A percentile compares a stretch with the other conserved stretches of the same genome.
These are phyloP conservation scores for Mycena indigotica DNA, from an alignment of 768 basidiomycete species.

Conservation along the genomic window DNA sequence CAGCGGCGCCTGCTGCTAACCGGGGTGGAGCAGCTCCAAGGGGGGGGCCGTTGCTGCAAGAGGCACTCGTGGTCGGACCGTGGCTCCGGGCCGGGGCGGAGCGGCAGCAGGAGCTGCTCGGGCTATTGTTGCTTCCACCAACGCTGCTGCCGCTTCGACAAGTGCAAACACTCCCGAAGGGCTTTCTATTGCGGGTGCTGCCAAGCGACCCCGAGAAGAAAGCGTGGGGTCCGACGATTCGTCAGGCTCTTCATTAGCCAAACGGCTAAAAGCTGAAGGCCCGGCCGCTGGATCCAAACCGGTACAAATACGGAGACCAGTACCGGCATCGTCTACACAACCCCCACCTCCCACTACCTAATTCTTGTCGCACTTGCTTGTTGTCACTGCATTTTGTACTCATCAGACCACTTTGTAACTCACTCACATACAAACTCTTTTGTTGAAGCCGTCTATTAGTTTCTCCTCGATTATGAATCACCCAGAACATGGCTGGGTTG, in stretches of 20 bases:
- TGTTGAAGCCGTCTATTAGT: not conserved
- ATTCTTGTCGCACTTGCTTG: not conserved
- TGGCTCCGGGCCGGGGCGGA: conserved; percentile 34
- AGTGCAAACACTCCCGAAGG: conserved; percentile 34
- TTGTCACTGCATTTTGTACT: not conserved
- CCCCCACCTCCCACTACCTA: conserved; percentile 4
- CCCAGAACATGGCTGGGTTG: not conserved
- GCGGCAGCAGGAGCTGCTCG: conserved; percentile 22
- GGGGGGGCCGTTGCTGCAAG: conserved; percentile 28
- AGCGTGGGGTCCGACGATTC: conserved; percentile 46
- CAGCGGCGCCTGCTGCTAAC: conserved; percentile 9
- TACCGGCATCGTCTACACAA: too few relatives aligned
- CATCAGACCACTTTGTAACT: not conserved
- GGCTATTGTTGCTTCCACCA: conserved; percentile 26
- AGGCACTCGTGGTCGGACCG: conserved; percentile 39
- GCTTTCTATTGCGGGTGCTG: conserved; percentile 65
- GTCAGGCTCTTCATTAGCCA: conserved; percentile 57
- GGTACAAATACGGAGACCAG: conserved; percentile 35
- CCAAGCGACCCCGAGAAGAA: conserved; percentile 69
- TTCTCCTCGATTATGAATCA: not conserved
- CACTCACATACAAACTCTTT: not conserved
- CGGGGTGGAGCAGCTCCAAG: conserved; percentile 24
- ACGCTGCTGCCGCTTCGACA: conserved; percentile 33
- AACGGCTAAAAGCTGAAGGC: conserved; percentile 66
- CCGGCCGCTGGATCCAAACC: conserved; percentile 31